phyloP scores from a whole-genome alignment of 2,329 filamentous ascomycete species.

The Nemania sp. region DNA sequence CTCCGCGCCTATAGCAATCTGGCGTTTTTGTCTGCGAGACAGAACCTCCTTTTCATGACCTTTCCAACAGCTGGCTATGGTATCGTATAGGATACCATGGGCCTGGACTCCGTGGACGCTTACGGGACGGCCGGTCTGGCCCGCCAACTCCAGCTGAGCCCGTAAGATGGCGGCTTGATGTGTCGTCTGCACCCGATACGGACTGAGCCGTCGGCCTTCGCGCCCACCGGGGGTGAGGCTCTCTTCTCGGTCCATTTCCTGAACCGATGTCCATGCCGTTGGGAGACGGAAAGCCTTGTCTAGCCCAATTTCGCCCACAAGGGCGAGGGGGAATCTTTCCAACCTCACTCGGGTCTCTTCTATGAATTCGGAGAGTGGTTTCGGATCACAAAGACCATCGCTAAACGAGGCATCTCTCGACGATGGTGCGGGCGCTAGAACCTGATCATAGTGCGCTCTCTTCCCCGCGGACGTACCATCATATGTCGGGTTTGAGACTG shows the following conservation, averaged over 20 bases:
- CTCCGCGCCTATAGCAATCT: constrained; percentile 53
- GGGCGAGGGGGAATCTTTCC: constrained; percentile 61
- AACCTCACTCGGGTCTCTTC: constrained; percentile 60
- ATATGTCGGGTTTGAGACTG: constrained; percentile 44
- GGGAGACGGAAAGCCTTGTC: constrained; percentile 80
- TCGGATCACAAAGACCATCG: constrained; percentile 61
- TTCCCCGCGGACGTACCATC: constrained; percentile 46
- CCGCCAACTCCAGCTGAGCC: constrained; percentile 73
- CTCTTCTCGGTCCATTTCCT: constrained; percentile 48
- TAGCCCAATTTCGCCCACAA: constrained; percentile 78
- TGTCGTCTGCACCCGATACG: constrained; percentile 67
- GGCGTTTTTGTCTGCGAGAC: constrained; percentile 62
- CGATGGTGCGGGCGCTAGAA: constrained; percentile 60
- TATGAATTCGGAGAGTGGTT: constrained; percentile 62
- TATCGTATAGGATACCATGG: constrained; percentile 71
- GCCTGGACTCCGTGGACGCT: constrained; percentile 78
- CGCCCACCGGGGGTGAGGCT: constrained; percentile 69
- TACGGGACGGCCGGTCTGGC: constrained; percentile 65
- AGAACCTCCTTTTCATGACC: constrained; percentile 67
- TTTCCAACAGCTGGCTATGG: constrained; percentile 68
- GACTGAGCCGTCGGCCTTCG: constrained; percentile 69
- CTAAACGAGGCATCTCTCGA: constrained; percentile 50
- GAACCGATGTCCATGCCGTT: constrained; percentile 53
- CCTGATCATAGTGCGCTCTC: constrained; percentile 65
- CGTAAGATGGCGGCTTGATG: constrained; percentile 71